These are phyloP conservation scores for Penicillium sp. DNA, from an alignment of 2,329 filamentous ascomycete genomes.

Conservation along the genomic window DNA sequence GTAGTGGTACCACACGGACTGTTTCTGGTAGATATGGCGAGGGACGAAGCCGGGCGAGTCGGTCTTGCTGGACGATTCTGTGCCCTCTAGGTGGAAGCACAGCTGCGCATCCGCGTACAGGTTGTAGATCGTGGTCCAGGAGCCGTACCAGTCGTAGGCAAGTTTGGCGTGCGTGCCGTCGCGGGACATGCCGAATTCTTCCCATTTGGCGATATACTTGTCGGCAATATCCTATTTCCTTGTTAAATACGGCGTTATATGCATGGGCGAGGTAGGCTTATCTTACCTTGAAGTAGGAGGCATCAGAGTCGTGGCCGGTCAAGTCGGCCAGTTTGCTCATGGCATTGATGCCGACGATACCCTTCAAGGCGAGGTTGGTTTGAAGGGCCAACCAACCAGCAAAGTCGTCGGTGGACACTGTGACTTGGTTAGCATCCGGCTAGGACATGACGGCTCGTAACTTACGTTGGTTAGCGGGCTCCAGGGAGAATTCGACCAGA, in stretches of 20 bases:
- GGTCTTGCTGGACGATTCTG: slow-evolving; percentile 21
- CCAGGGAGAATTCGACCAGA: slow-evolving; percentile 67
- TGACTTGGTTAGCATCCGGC: slow-evolving; percentile 3
- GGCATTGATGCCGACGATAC: slow-evolving; percentile 74
- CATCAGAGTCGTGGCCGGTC: slow-evolving; percentile 55
- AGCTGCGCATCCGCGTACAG: slow-evolving; percentile 74
- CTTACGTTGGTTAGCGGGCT: slow-evolving; percentile 66
- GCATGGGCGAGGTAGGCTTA: neutral
- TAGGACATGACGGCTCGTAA: neutral
- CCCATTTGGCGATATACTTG: slow-evolving; percentile 68
- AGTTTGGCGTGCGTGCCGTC: slow-evolving; percentile 69
- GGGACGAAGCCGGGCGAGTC: slow-evolving; percentile 60
- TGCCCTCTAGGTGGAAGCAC: slow-evolving; percentile 65
- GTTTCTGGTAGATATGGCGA: slow-evolving; percentile 67
- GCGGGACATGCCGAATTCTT: slow-evolving; percentile 62
- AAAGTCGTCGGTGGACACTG: slow-evolving; percentile 77
- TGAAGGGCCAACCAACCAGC: slow-evolving; percentile 72
- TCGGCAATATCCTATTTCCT: slow-evolving; percentile 51
- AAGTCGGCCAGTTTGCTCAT: slow-evolving; percentile 66
- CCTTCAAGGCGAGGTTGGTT: slow-evolving; percentile 77
- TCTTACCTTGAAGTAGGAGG: slow-evolving; percentile 51
- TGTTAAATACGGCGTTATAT: slow-evolving; percentile 7
- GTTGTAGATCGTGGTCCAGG: slow-evolving; percentile 81
- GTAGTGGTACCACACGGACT: slow-evolving; percentile 73
- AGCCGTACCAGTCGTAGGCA: slow-evolving; percentile 72